Percentiles rank a stretch among this genome's conserved stretches.
These are phyloP conservation scores for Noccaea caerulescens DNA, from an alignment of 345 rosid species.

Conservation along the genomic window DNA sequence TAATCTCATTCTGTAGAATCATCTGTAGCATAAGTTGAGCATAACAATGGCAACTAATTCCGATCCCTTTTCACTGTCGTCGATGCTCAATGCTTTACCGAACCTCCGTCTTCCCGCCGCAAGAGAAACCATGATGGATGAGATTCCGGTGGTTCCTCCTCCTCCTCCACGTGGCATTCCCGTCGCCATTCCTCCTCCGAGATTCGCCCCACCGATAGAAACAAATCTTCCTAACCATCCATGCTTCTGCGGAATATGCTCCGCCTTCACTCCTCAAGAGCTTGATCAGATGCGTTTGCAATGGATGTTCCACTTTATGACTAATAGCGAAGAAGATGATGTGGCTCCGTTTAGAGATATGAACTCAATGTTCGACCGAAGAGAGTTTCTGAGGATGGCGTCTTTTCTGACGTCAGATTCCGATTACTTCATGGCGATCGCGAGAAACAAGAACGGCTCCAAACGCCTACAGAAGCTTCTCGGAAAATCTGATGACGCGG, in stretches of 20 bases:
- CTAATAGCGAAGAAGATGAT: background rate
- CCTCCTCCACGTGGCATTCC: background rate
- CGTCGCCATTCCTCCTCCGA: background rate
- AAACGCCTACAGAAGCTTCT: background rate
- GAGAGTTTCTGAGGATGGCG: background rate
- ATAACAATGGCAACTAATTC: background rate
- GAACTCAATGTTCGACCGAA: background rate
- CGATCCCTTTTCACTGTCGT: background rate
- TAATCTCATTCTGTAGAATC: background rate
- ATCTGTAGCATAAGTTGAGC: background rate
- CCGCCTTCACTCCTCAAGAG: background rate
- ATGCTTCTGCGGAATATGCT: background rate
- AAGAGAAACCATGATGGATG: background rate
- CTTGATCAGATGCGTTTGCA: background rate
- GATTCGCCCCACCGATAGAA: too few species aligned
- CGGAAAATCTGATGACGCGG: background rate
- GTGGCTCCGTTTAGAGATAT: background rate
- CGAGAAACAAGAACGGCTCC: conserved; percentile 1
- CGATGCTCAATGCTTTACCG: conserved; percentile 1
- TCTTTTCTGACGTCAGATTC: background rate
- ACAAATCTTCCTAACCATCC: background rate
- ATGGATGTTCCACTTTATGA: background rate
- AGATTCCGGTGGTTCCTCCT: background rate
- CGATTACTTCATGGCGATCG: background rate
- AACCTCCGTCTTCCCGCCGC: background rate